Conservation (phyloP, 2,329 filamentous ascomycete species). For the Fusarium sp. region DNA sequence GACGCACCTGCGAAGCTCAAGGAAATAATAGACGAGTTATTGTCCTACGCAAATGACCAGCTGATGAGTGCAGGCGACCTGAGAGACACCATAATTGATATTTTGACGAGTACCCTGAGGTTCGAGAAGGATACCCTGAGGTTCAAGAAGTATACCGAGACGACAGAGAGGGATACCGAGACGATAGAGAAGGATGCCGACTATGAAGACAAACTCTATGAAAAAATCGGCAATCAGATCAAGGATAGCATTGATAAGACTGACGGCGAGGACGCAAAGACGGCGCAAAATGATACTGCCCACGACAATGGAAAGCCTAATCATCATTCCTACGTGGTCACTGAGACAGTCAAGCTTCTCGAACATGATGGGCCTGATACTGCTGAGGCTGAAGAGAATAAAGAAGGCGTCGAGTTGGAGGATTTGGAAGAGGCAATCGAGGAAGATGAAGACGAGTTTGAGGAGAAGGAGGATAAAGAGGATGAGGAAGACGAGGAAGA, state of each 20-base stretch:
- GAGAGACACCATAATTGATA: too few species aligned
- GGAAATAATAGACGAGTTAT: too few species aligned
- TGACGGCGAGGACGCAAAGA: too few species aligned
- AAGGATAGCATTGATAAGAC: background rate
- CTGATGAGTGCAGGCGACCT: too few species aligned
- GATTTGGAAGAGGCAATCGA: background rate
- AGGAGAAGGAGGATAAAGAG: background rate
- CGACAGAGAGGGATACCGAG: background rate
- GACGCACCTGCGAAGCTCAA: too few species aligned
- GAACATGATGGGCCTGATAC: constrained; percentile 1
- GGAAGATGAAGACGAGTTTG: background rate
- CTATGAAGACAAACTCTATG: constrained; percentile 29
- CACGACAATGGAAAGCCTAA: too few species aligned
- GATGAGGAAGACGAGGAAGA: background rate
- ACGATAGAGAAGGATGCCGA: background rate
- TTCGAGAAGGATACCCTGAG: too few species aligned
- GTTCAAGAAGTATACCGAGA: background rate
- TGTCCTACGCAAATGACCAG: too few species aligned
- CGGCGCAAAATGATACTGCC: too few species aligned
- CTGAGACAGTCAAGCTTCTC: constrained; percentile 7
- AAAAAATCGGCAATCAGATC: constrained; percentile 8
- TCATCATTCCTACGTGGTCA: constrained; percentile 3
- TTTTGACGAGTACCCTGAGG: too few species aligned
- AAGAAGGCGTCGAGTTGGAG: background rate
- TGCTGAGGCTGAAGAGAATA: background rate